phyloP scores from a whole-genome alignment of 345 rosid genomes.

The Brassica juncea region DNA sequence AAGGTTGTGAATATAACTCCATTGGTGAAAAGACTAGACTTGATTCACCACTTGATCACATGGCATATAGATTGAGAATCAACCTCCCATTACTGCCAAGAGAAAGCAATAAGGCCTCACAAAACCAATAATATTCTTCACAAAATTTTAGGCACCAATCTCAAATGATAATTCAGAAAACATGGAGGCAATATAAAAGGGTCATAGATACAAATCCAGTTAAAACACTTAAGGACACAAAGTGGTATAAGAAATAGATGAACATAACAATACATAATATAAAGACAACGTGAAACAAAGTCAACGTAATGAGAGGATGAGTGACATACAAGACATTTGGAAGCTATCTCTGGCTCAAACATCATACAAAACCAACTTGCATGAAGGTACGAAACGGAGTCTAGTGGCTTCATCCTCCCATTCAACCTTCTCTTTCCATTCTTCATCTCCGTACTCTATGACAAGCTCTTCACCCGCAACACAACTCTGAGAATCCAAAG shows the following conservation, averaged over 20 bases:
- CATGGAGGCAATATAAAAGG: not conserved
- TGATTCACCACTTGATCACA: constrained; percentile 23
- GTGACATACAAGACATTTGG: not conserved
- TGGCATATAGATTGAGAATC: not conserved
- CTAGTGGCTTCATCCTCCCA: constrained; percentile 24
- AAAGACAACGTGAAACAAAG: not conserved
- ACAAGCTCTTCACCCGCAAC: not conserved
- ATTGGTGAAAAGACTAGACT: not conserved
- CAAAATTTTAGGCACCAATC: not conserved
- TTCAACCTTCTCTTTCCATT: constrained; percentile 9
- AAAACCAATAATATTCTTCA: not conserved
- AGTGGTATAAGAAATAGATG: not conserved
- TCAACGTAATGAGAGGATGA: not conserved
- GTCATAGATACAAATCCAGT: not conserved
- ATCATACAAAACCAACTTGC: constrained; percentile 3
- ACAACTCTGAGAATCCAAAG: not conserved
- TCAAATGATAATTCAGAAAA: not conserved
- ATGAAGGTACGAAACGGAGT: constrained; percentile 11
- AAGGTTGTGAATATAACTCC: not conserved
- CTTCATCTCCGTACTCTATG: not conserved
- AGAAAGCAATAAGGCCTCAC: not conserved
- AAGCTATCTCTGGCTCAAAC: not conserved
- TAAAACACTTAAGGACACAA: not conserved
- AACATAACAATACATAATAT: not conserved
- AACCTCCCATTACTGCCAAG: constrained; percentile 11